Evolutionary conservation across 1,284 basidiomycete species (phyloP), one percentile per base, ranked within the genome.

Genomic region (Puccinia coronata): DNA sequence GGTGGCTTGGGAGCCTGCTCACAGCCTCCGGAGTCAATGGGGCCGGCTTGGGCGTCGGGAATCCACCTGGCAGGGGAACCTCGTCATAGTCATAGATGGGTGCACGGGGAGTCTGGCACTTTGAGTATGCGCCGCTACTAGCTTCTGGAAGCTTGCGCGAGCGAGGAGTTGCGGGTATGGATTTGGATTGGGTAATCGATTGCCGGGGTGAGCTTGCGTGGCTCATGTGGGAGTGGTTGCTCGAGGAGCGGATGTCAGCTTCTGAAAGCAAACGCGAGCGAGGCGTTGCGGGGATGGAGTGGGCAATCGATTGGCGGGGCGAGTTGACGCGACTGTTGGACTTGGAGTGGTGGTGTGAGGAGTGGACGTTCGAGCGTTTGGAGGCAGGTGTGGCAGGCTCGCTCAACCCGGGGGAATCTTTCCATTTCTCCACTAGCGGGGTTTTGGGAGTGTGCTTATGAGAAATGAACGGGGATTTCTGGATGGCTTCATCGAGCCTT

Each of bases 401-500:
- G 49, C 43, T 55, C 49, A 55, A 39, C 25, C 20, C 39, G 28
- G 70, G 70, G 31, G 70, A 53, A 18, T 72, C 31, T 16, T 11
- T 14, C 49, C 49, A 53, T 72, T 34, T 51, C 16, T 72, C 70
- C 6, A 51, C 6, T 4, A 31, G 49, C 23, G 28, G 70, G n/a
- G 67, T 49, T 69, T 49, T 69, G 41, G 47, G 67, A 23, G 25
- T 39, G 9, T 53, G 28, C 25, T 53, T 43, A 4, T 23, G 18
- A 49, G 25, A 18, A 6, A 69, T 67, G 51, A 67, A 78, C 11
- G 75, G 75, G 16, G 75, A 78, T 12, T 78, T 78, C 49, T 49
- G 49, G 41, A 78, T 78, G 23, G 75, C 75, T 49, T 53, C 11
- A 39, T 78, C 75, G 16, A 78, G 39, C 39, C 75, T 61, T 53